Evolutionary conservation across 495 filamentous ascomycete genomes (phyloP), one percentile per base, ranked within the genome.

Genomic region (Neurospora hispaniola): DNA sequence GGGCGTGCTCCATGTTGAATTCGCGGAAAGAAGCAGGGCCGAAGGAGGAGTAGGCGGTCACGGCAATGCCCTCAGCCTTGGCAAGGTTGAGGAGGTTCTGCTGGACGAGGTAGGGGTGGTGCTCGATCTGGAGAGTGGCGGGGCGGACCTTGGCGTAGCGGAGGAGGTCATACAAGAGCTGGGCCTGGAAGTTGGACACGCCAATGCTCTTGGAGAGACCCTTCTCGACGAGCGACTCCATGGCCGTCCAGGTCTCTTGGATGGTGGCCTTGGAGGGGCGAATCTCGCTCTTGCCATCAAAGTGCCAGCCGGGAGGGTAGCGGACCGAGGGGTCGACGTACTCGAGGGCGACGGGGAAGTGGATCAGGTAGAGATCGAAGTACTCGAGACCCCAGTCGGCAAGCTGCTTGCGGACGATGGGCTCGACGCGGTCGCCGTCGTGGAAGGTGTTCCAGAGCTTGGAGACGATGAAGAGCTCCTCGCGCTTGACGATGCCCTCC

Each of bases 101-200:
- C 87, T 97, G 94, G 48, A 90, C 89, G 73, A 97, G 89, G 89
- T 94, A 97, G n/a, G 95, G 94, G 86, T 98, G 95, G 85, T 97
- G 95, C 87, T 97, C 94, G 84, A 98, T 92, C 86, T 98, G 94
- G 44, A 97, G 90, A 48, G 91, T 91, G 23, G 93, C 89, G 14
- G 93, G 94, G 43, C 84, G 86, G 80, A 94, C 88, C 74, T 88
- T 89, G 48, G 93, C 93, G 82, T 96, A 96, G 70, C 92, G 89
- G 76, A 97, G 86, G 74, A 97, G 84, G 81, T 97, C 94, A 81
- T 95, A 89, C 77, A 98, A 80, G 73, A 96, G 85, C 79, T 91
- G 87, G 59, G 89, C 89, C 80, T 90, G 90, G 90, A 96, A 97
- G 87, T 98, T 98, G 82, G 88, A 90, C 74, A 98, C 84, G 71